Percentiles rank a stretch among this genome's conserved stretches.
phyloP scores from a whole-genome alignment of 345 rosid species.

The Euclidium syriacum region DNA sequence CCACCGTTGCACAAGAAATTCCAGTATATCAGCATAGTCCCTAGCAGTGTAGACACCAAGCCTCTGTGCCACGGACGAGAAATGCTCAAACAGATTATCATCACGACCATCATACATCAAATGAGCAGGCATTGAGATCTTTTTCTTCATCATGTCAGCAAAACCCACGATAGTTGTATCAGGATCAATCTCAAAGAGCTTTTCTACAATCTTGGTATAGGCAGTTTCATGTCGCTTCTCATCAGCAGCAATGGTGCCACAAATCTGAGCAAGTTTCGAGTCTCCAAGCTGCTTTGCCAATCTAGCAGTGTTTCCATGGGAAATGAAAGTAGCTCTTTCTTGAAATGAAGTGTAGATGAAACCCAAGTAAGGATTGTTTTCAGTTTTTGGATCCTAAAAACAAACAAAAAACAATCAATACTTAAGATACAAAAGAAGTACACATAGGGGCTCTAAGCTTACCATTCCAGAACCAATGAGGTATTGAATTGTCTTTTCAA shows the following conservation, averaged over 20 bases:
- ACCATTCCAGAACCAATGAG: slow-evolving; percentile 40
- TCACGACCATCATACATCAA: slow-evolving; percentile 50
- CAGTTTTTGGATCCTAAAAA: slow-evolving; percentile 52
- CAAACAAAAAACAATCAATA: background rate
- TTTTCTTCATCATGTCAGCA: slow-evolving; percentile 58
- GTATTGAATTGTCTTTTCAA: slow-evolving; percentile 52
- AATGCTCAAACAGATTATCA: slow-evolving; percentile 41
- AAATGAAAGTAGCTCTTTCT: slow-evolving; percentile 59
- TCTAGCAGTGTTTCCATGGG: slow-evolving; percentile 50
- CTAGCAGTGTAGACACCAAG: slow-evolving; percentile 53
- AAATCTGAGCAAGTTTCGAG: slow-evolving; percentile 41
- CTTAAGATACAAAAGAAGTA: background rate
- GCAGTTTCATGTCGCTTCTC: slow-evolving; percentile 58
- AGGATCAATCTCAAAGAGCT: slow-evolving; percentile 50
- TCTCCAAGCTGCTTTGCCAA: slow-evolving; percentile 40
- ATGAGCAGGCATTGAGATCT: slow-evolving; percentile 54
- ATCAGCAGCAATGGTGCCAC: slow-evolving; percentile 57
- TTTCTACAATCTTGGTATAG: slow-evolving; percentile 46
- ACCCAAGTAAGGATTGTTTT: slow-evolving; percentile 48
- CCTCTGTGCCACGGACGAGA: slow-evolving; percentile 47
- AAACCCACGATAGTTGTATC: slow-evolving; percentile 38
- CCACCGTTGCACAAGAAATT: slow-evolving; percentile 46
- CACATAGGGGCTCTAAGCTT: background rate
- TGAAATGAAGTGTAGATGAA: slow-evolving; percentile 59
- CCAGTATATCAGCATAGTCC: slow-evolving; percentile 49